Evolutionary conservation across 148 eudicot genomes (phyloP).

Genomic region (Rhododendron henanense): DNA sequence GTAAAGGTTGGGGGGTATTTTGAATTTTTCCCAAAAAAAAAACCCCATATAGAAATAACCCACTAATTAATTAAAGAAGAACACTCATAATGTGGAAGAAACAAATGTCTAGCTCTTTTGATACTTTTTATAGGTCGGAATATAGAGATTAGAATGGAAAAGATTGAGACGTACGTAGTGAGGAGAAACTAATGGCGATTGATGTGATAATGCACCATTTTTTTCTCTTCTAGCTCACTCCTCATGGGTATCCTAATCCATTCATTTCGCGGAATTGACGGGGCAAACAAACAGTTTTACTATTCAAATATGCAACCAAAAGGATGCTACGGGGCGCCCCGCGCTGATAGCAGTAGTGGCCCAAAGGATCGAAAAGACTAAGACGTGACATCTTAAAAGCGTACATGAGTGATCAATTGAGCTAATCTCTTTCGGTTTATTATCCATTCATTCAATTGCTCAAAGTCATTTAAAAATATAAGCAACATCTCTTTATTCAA

Average conservation of each 20-base stretch:
- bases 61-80: background rate
- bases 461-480: background rate
- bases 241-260: background rate
- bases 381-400: background rate
- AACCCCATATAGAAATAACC: too few relatives aligned
- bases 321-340: background rate
- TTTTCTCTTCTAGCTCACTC: background rate
- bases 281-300: background rate
- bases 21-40: too few relatives aligned
- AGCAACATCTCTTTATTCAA: background rate
- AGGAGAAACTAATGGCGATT: background rate
- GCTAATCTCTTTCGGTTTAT: background rate
- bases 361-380: background rate
- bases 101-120: background rate
- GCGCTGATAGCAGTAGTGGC: background rate
- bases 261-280: background rate
- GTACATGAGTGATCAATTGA: background rate
- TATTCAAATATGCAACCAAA: background rate
- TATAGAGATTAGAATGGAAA: background rate
- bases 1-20: too few relatives aligned
- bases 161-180: background rate
- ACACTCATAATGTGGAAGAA: background rate
- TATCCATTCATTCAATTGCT: background rate
- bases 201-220: background rate
- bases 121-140: background rate